Conservation (phyloP, 2,329 filamentous ascomycete genomes). For the Huntiella bhutanensis region DNA sequence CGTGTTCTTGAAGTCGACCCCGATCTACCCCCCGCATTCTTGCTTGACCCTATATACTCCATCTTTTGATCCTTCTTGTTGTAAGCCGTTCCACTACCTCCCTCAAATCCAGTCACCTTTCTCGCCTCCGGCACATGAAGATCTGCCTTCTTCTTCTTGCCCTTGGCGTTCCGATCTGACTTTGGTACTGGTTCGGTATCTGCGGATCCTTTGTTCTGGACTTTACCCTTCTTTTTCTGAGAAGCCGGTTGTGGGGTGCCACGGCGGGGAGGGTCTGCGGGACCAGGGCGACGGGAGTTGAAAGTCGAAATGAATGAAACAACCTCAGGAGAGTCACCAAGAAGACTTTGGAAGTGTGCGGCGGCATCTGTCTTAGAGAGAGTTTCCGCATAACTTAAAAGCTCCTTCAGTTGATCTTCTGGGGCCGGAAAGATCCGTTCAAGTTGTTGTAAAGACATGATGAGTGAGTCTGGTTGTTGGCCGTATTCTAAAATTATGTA, state of each 20-base stretch:
- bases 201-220: neutral
- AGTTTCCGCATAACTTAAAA: constrained; percentile 62
- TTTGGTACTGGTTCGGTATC: constrained; percentile 28
- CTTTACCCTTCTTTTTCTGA: neutral
- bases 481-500: too few relatives aligned
- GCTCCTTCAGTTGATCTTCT: constrained; percentile 63
- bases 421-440: constrained; percentile 68
- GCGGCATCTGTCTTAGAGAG: constrained; percentile 61
- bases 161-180: constrained; percentile 20
- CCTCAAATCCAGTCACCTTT: constrained; percentile 42
- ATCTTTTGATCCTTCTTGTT: constrained; percentile 50
- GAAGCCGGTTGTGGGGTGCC: constrained; percentile 12
- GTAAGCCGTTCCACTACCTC: constrained; percentile 48
- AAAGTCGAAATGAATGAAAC: constrained; percentile 66
- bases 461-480: neutral
- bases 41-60: constrained; percentile 47
- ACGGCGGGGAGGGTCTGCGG: constrained; percentile 15
- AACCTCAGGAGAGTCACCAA: constrained; percentile 65
- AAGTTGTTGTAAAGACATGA: constrained; percentile 47
- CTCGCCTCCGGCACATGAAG: constrained; percentile 47
- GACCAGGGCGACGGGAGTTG: constrained; percentile 44
- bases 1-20: neutral
- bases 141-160: constrained; percentile 40
- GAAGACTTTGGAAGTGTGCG: constrained; percentile 69
- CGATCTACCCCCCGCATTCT: constrained; percentile 3